Conservation (phyloP, 164 flowering plant genomes). For the grape (Vitis vinifera) region DNA sequence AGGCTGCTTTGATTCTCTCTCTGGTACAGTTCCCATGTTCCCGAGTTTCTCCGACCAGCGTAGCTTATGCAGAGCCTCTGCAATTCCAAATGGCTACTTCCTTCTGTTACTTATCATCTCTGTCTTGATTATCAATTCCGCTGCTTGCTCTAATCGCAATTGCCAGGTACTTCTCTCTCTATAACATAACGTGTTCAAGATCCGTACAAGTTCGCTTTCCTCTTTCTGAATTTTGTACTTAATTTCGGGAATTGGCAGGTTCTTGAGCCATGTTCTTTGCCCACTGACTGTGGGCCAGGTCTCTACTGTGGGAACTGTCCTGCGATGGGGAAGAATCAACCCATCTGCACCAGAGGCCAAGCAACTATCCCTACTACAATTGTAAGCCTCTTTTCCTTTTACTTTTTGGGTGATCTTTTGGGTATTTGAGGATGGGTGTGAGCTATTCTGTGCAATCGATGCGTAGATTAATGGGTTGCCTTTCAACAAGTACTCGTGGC, state of each 20-base stretch:
- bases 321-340: conserved; percentile 56
- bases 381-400: conserved; percentile 36
- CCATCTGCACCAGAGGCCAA: conserved; percentile 82
- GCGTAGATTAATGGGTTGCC: conserved; percentile 77
- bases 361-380: conserved; percentile 63
- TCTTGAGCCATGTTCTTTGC: conserved; percentile 55
- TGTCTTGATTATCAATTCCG: conserved; percentile 14
- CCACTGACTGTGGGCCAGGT: conserved; percentile 74
- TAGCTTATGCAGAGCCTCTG: conserved; percentile 27
- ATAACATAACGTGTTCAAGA: background rate
- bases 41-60: conserved; percentile 25
- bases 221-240: conserved; percentile 1
- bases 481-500: conserved; percentile 94
- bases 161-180: background rate
- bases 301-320: conserved; percentile 92
- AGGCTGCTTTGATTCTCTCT: background rate
- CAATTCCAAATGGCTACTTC: conserved; percentile 16
- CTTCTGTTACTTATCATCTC: conserved; percentile 12
- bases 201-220: conserved; percentile 5
- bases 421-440: background rate
- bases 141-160: conserved; percentile 55
- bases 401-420: background rate
- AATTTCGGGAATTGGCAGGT: conserved; percentile 43
- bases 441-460: conserved; percentile 3
- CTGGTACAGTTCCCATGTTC: conserved; percentile 27